Base-by-base conservation (phyloP, 2,329 filamentous ascomycete genomes). In the Fusarium buharicum region DNA sequence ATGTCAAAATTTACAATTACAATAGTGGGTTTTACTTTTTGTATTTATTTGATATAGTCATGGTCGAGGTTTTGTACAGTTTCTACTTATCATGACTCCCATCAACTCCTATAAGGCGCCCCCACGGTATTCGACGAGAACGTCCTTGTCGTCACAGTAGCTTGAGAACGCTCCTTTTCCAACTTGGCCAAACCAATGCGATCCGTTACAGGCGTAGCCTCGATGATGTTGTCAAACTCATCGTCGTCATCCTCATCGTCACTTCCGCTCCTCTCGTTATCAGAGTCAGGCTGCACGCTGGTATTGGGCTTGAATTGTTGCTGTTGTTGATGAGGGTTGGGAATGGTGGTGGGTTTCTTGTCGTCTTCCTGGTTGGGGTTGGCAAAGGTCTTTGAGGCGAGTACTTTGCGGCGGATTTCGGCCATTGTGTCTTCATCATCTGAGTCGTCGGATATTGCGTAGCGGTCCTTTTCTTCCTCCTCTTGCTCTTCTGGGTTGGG, bases 171-270 rank as follows among this genome's bases (percentile, higher is more conserved):
- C 67, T 86, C 84, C 74, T 82, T 86, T 58, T 86, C 83, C 37
- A 87, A 74, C 73, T 78, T 84, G 3, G 77, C 75, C 52, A 87
- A 70, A 0, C 94, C 94, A 12, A 90, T 91, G 50, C 90, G 86
- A 74, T 97, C 94, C 0, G 93, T 97, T 16, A 96, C 86, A 0
- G 92, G 92, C 4, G 92, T 94, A 0, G 95, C 94, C 68, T 93
- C 87, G 72, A 97, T 96, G 75, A 99, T 96, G 66, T 90, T 90
- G 72, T 98, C 94, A 72, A 98, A 97, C 45, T 92, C 90, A 50
- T 95, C 90, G 14, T 87, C 84, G 1, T 82, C 86, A 10, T 79
- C 83, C 6, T 70, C 85, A 17, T 78, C 74, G 12, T 59, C 56
- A n/a, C 57, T 60, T 16, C 55, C 55, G 11, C 59, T 66, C n/a